phyloP scores from a whole-genome alignment of 331 rosid species.

The Acacia pycnantha region DNA sequence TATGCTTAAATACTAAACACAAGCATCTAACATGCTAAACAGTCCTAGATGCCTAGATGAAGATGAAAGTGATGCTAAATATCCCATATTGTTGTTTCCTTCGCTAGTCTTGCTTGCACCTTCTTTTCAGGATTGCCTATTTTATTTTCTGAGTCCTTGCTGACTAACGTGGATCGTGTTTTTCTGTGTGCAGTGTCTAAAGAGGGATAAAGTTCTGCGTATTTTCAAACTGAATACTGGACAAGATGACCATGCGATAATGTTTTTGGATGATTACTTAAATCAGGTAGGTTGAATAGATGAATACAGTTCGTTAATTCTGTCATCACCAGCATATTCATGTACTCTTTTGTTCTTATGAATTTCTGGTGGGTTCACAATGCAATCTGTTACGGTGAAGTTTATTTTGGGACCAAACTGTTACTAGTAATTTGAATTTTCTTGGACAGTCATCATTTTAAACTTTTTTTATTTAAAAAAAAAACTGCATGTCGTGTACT shows the following conservation, averaged over 20 bases:
- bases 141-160: not conserved
- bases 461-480: not conserved
- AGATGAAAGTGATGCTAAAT: not conserved
- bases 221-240: conserved; percentile 87
- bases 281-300: conserved; percentile 59
- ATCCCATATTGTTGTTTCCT: not conserved
- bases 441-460: not conserved
- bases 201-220: conserved; percentile 80
- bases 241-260: conserved; percentile 86
- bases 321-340: not conserved
- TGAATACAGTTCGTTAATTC: not conserved
- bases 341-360: not conserved
- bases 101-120: not conserved
- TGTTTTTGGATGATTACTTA: conserved; percentile 83
- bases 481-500: not conserved
- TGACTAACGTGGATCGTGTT: conserved; percentile 18
- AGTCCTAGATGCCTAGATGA: not conserved
- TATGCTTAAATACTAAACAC: not conserved
- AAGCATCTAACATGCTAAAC: not conserved
- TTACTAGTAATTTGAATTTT: conserved; percentile 13
- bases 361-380: conserved; percentile 14
- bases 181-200: conserved; percentile 57
- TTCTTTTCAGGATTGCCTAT: not conserved
- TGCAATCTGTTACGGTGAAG: not conserved
- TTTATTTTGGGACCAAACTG: not conserved